Percentiles rank a stretch among this genome's conserved stretches.
These are phyloP conservation scores for Ophiostoma sp. DNA, from an alignment of 2,329 filamentous ascomycete genomes.

Conservation along the genomic window DNA sequence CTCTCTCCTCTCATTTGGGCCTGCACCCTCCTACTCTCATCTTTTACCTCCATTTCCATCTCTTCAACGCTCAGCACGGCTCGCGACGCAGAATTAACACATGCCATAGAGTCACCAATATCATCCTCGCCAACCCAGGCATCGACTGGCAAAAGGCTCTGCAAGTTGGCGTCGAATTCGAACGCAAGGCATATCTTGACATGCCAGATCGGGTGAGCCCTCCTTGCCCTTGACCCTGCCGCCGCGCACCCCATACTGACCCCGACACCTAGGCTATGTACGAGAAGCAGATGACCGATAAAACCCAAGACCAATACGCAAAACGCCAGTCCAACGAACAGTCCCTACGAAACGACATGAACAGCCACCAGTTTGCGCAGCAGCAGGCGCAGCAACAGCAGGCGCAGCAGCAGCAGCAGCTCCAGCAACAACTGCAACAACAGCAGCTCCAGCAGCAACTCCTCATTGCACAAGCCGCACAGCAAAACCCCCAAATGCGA, in stretches of 20 bases:
- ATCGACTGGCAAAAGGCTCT: slow-evolving; percentile 41
- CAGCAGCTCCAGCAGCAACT: slow-evolving; percentile 38
- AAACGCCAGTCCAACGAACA: slow-evolving; percentile 48
- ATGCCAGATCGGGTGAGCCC: slow-evolving; percentile 44
- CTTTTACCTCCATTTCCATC: background rate
- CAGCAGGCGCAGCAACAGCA: slow-evolving; percentile 33
- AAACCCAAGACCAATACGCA: slow-evolving; percentile 45
- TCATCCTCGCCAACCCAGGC: slow-evolving; percentile 42
- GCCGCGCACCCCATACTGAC: slow-evolving; percentile 25
- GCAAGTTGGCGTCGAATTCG: slow-evolving; percentile 41
- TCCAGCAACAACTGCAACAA: slow-evolving; percentile 34
- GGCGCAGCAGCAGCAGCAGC: slow-evolving; percentile 32
- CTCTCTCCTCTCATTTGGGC: background rate
- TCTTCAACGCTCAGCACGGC: background rate
- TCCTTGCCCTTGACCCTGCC: background rate
- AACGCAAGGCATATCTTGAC: slow-evolving; percentile 44
- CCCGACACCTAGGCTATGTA: slow-evolving; percentile 41
- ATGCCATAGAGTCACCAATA: slow-evolving; percentile 44
- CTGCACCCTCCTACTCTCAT: background rate
- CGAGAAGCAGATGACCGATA: slow-evolving; percentile 43
- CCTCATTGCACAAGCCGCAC: slow-evolving; percentile 40
- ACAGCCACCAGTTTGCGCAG: slow-evolving; percentile 32
- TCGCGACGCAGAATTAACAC: background rate
- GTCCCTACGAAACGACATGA: slow-evolving; percentile 46
- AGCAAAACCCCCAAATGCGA: slow-evolving; percentile 45